Evolutionary conservation across 148 eudicot species (phyloP), one percentile per base, ranked within the genome.

Genomic region (Bassia scoparia): DNA sequence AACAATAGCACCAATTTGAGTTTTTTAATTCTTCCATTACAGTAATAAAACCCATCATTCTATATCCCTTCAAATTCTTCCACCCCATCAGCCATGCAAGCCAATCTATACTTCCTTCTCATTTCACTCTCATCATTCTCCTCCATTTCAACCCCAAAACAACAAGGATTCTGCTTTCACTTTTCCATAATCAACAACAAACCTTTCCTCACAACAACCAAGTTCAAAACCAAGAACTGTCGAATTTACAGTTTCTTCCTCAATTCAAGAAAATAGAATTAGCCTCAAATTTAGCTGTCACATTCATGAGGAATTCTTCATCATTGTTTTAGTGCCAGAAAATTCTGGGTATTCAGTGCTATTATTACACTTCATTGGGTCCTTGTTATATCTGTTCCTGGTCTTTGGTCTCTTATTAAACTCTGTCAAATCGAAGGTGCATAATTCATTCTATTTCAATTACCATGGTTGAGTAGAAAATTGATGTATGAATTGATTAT

Each of bases 371-470:
- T 81, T 95, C 97, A 70, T 83, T 95, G 16, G 98, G 97, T 71
- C 91, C 91, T 95, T 79, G 93, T 95, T 61, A 91, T 95, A 69
- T 91, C 97, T 38, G 97, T 95, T 76, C 98, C 97, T 33, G 98
- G 98, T 7, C 90, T 95, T 34, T 95, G 98, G 98, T 95, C 98
- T 35, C 98, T 95, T 75, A 91, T 95, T 77, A 95, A 95, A 73
- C 93, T 95, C 97, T n/a, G 96, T 95, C 7, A 95, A 95, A 85
- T 95, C 98, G n/a, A 95, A 95, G 98, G 98, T 91, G n/a, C n/a
- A n/a, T n/a, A n/a, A n/a, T n/a, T n/a, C n/a, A n/a, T n/a, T n/a
- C n/a, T n/a, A 38, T 11, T 29, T 76, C 10, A n/a, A 41, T 5
- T 33, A 14, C 15, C 31, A n/a, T n/a, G n/a, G n/a, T n/a, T n/a